Percentiles rank a stretch among this genome's conserved stretches.
These are phyloP conservation scores for Boletus speciosus DNA, from an alignment of 768 basidiomycete species.

Conservation along the genomic window DNA sequence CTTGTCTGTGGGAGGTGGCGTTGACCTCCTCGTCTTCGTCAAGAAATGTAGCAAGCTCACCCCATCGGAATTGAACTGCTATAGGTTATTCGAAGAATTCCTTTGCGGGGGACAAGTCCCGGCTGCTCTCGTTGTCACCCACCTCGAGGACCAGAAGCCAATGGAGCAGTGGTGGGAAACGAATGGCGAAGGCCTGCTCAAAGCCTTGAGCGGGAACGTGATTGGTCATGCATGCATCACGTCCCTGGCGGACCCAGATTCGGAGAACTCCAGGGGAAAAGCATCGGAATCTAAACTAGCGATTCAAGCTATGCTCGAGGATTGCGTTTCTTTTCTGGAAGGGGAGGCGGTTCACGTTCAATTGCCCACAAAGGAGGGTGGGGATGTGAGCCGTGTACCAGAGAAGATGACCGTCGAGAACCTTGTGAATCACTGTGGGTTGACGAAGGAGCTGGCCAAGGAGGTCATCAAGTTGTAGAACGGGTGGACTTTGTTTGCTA, in stretches of 20 bases:
- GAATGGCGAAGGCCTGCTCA: constrained; percentile 2
- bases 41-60: constrained; percentile 28
- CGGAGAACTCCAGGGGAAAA: neutral
- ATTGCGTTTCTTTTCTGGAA: neutral
- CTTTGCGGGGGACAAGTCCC: constrained; percentile 34
- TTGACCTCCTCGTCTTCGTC: constrained; percentile 35
- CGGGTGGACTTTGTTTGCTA: no score
- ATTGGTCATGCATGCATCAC: constrained; percentile 22
- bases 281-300: constrained; percentile 1
- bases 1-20: constrained; percentile 9
- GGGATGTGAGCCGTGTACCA: neutral
- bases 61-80: constrained; percentile 24
- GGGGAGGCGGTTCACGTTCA: neutral
- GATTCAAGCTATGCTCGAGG: constrained; percentile 3
- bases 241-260: neutral
- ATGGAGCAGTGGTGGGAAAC: constrained; percentile 26
- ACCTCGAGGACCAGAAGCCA: constrained; percentile 29
- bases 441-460: no score
- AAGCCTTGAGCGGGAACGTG: neutral
- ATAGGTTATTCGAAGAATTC: constrained; percentile 28
- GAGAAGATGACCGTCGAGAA: no score
- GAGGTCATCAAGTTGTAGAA: no score
- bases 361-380: neutral
- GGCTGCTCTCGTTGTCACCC: constrained; percentile 33
- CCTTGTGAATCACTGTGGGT: neutral